Evolutionary conservation across 148 eudicot genomes (phyloP), one percentile per base, ranked within the genome.

Genomic region (Silene latifolia): DNA sequence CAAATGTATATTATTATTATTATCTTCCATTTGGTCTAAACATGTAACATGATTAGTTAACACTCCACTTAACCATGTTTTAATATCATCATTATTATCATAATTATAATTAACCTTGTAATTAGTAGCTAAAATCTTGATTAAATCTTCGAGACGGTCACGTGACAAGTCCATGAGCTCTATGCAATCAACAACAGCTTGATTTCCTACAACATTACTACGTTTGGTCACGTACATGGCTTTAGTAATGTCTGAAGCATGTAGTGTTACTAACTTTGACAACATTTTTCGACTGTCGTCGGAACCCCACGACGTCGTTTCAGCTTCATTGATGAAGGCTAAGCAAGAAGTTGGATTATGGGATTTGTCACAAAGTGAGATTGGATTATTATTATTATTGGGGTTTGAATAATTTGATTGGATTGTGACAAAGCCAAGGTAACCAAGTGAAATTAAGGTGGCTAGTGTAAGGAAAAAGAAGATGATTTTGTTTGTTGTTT

Each of bases 151-250:
- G 29, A 80, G 71, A 13, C 78, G 54, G 47, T 80, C 82, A 63
- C 67, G 82, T 62, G 82, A 74, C 82, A 80, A 25, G 46, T 80
- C 78, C 78, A 80, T 62, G 60, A 80, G 82, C 71, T 80, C 82
- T 48, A 80, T 10, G 58, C 82, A 80, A 56, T 62, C 82, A 15
- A 4, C 58, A 35, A 75, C 65, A 7, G n/a, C 82, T 63, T 63
- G 66, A 69, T 13, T 21, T 32, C 35, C 35, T 19, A 4, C 27
- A 6, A 19, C 25, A 17, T 8, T 67, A 63, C 14, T 51, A 11
- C 35, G 66, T 54, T 44, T 77, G 3, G 78, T 74, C 8, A 25
- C 75, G 46, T 63, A 53, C 8, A 74, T 75, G 60, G 70, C 72
- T 35, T 63, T 74, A 23, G 44, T 63, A 20, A 80, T 70, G 46